Conservation (phyloP, 2,329 filamentous ascomycete species). For the Colletotrichum horii region DNA sequence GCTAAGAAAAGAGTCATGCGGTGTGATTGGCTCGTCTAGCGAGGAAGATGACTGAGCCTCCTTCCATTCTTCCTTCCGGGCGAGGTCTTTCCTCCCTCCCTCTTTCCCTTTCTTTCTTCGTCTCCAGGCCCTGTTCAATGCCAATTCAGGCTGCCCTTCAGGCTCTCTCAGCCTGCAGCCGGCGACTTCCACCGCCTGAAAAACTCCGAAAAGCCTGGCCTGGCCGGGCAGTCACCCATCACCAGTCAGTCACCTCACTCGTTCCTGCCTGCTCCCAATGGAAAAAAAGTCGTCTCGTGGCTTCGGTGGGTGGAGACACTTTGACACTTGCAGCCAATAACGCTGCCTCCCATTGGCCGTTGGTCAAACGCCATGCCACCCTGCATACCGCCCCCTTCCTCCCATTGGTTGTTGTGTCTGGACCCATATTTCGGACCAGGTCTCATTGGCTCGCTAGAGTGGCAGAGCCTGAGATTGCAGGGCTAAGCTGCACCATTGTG, state of each 20-base stretch:
- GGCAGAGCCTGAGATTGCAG: slow-evolving; percentile 5
- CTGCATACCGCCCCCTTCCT: neutral
- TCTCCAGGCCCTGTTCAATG: neutral
- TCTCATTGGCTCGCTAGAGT: slow-evolving; percentile 19
- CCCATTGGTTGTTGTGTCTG: slow-evolving; percentile 12
- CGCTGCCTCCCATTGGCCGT: neutral
- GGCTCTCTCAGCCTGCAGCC: neutral
- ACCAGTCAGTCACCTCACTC: neutral
- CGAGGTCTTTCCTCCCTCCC: neutral
- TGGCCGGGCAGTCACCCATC: neutral
- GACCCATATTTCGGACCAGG: neutral
- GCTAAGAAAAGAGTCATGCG: neutral
- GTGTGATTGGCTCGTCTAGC: neutral
- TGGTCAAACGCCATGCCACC: neutral
- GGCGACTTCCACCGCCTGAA: neutral
- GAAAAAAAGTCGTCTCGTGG: slow-evolving; percentile 14
- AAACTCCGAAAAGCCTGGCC: neutral
- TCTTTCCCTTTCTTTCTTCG: neutral
- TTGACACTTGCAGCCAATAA: neutral
- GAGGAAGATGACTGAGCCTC: slow-evolving; percentile 1
- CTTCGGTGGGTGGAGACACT: slow-evolving; percentile 6
- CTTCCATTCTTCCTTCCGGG: neutral
- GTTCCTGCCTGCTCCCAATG: neutral
- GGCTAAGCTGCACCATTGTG: neutral
- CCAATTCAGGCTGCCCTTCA: neutral